These are phyloP conservation scores for Penicillium decumbens DNA, from an alignment of 2,329 filamentous ascomycete species.

Conservation along the genomic window DNA sequence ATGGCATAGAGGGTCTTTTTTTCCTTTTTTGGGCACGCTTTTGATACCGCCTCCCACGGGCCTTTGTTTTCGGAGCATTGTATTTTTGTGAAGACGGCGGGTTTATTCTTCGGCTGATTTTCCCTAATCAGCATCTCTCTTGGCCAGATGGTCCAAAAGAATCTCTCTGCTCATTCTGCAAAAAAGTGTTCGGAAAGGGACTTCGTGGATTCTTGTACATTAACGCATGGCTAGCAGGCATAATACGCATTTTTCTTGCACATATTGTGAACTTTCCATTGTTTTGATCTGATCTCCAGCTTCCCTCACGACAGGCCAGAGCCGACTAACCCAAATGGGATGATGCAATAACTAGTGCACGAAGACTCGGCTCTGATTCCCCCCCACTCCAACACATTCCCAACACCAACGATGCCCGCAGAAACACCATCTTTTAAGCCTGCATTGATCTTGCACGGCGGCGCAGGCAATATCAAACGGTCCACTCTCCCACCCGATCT, in stretches of 20 bases:
- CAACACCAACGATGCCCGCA: slow-evolving; percentile 3
- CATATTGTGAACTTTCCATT: not conserved
- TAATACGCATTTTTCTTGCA: slow-evolving; percentile 24
- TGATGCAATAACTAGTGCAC: not conserved
- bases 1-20: slow-evolving; percentile 33
- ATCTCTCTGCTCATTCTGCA: slow-evolving; percentile 17
- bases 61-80: slow-evolving; percentile 26
- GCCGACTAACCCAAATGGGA: not conserved
- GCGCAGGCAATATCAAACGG: slow-evolving; percentile 65
- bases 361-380: slow-evolving; percentile 9
- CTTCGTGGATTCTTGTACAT: slow-evolving; percentile 32
- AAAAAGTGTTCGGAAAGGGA: slow-evolving; percentile 15
- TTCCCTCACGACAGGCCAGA: not conserved
- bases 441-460: slow-evolving; percentile 66
- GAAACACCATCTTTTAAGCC: slow-evolving; percentile 41
- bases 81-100: slow-evolving; percentile 27
- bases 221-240: slow-evolving; percentile 31
- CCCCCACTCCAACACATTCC: slow-evolving; percentile 7
- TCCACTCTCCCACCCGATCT: slow-evolving; percentile 55
- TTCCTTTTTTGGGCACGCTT: slow-evolving; percentile 23
- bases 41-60: slow-evolving; percentile 24
- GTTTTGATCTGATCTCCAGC: not conserved
- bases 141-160: slow-evolving; percentile 10
- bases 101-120: slow-evolving; percentile 26
- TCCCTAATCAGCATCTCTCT: slow-evolving; percentile 20